Conservation (phyloP, 2,329 filamentous ascomycete species). For the Drechslerella coelobrocha region DNA sequence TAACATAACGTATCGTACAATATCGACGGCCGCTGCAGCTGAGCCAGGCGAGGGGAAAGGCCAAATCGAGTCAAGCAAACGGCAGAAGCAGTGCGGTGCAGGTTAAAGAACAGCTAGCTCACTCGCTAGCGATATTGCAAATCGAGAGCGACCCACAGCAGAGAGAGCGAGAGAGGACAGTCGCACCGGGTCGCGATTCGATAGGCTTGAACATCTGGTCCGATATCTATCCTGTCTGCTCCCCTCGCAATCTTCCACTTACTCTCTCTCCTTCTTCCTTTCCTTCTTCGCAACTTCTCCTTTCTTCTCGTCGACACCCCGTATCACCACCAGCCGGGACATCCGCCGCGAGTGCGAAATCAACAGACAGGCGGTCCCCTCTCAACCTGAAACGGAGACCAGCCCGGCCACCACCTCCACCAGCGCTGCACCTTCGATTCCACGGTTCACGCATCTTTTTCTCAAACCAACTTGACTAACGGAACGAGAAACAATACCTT, state of each 20-base stretch:
- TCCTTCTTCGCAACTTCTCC: neutral
- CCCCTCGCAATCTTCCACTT: neutral
- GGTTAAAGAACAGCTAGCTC: neutral
- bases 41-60: no score
- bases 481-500: neutral
- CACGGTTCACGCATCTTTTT: neutral
- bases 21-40: no score
- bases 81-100: conserved; percentile 1
- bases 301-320: neutral
- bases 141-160: conserved; percentile 2
- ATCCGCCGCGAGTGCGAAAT: neutral
- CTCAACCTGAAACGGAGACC: conserved; percentile 46
- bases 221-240: neutral
- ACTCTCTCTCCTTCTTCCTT: neutral
- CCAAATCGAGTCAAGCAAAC: neutral
- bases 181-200: conserved; percentile 6
- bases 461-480: neutral
- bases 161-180: no score
- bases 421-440: neutral
- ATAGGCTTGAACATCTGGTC: no score
- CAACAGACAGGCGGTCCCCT: conserved; percentile 20
- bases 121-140: neutral
- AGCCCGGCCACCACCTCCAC: neutral
- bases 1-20: neutral
- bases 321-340: no score